These are phyloP conservation scores for Penicillium chermesinum DNA, from an alignment of 495 filamentous ascomycete genomes.

Conservation along the genomic window DNA sequence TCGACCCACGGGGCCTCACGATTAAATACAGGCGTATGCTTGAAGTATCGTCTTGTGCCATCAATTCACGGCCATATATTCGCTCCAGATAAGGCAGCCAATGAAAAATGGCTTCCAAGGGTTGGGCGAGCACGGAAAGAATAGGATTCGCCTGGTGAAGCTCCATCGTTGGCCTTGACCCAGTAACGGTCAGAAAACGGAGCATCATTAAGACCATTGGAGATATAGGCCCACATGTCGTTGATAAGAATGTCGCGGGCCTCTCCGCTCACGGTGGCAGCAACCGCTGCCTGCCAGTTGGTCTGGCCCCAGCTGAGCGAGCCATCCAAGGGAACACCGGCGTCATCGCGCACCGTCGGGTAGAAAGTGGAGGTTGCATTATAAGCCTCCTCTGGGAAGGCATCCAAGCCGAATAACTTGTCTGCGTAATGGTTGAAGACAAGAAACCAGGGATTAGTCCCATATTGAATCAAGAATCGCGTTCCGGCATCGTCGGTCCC, in stretches of 20 bases:
- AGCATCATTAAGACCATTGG: constrained; percentile 33
- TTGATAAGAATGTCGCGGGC: constrained; percentile 25
- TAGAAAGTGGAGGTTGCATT: constrained; percentile 33
- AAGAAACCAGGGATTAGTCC: constrained; percentile 29
- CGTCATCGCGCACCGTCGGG: constrained; percentile 21
- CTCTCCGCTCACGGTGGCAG: constrained; percentile 20
- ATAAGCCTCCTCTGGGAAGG: constrained; percentile 32
- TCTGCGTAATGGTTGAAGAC: constrained; percentile 39
- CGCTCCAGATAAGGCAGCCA: constrained; percentile 14
- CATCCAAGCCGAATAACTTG: constrained; percentile 30
- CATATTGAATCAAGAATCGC: constrained; percentile 38
- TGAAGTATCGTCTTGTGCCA: too few relatives aligned
- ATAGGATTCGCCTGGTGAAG: constrained; percentile 11
- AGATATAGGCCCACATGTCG: constrained; percentile 34
- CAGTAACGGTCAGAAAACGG: constrained; percentile 38
- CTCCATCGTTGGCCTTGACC: constrained; percentile 13
- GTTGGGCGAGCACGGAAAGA: constrained; percentile 20
- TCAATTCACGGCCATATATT: constrained; percentile 15
- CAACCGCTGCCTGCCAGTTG: constrained; percentile 34
- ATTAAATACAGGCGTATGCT: too few relatives aligned
- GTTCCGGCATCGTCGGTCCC: constrained; percentile 31
- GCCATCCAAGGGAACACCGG: constrained; percentile 30
- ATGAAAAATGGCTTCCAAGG: constrained; percentile 18
- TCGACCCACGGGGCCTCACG: background rate
- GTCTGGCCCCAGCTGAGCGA: constrained; percentile 34